phyloP scores from a whole-genome alignment of 768 basidiomycete species.

The Termitomyces sp. region DNA sequence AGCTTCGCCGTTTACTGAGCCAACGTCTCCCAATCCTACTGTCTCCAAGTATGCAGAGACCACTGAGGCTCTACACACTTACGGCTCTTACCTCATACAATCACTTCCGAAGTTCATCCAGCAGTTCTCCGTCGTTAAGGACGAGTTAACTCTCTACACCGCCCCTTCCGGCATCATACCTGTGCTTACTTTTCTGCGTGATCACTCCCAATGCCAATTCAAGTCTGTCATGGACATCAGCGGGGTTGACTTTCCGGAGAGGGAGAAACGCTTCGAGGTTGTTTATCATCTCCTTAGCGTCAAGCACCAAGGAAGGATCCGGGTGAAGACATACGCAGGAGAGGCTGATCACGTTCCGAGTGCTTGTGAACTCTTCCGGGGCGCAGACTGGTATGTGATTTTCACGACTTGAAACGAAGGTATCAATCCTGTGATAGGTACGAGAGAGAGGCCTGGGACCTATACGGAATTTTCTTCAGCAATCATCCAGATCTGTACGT shows the following conservation, averaged over 20 bases:
- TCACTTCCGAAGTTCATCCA: constrained; percentile 96
- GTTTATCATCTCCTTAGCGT: constrained; percentile 93
- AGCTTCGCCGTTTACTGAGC: constrained; percentile 79
- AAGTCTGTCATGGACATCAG: constrained; percentile 91
- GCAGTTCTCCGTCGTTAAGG: constrained; percentile 95
- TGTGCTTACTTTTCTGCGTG: constrained; percentile 86
- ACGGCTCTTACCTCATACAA: constrained; percentile 89
- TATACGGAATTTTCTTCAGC: constrained; percentile 95
- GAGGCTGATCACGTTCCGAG: constrained; percentile 92
- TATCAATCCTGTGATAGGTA: constrained; percentile 47
- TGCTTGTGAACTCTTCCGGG: constrained; percentile 69
- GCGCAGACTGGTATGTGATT: constrained; percentile 82
- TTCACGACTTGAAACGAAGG: not conserved
- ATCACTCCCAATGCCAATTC: constrained; percentile 94
- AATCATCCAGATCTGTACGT: constrained; percentile 94
- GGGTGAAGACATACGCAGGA: constrained; percentile 96
- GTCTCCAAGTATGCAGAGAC: constrained; percentile 64
- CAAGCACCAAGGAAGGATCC: constrained; percentile 71
- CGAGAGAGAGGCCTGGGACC: constrained; percentile 97
- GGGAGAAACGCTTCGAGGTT: constrained; percentile 91
- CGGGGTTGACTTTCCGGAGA: constrained; percentile 92
- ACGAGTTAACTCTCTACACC: constrained; percentile 89
- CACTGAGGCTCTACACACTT: constrained; percentile 78
- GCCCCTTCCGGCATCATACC: constrained; percentile 78
- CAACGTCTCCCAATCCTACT: constrained; percentile 84